These are phyloP conservation scores for Dacryopinax spathularia DNA, from an alignment of 768 basidiomycete species.

Conservation along the genomic window DNA sequence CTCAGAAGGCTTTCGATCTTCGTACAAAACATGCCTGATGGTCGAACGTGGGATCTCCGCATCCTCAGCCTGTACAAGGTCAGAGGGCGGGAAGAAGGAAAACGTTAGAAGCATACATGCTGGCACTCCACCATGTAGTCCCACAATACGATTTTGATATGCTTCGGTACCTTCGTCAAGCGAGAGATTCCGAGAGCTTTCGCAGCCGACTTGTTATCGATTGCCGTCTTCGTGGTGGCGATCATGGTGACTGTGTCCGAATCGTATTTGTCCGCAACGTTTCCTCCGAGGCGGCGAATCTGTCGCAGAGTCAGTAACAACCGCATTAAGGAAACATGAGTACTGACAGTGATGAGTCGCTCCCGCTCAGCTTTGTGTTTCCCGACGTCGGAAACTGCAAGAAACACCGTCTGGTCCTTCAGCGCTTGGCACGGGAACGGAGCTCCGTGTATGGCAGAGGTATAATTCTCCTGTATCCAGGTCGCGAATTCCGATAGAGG, in stretches of 20 bases:
- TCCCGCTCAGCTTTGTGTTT: background rate
- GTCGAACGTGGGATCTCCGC: background rate
- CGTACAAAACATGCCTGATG: background rate
- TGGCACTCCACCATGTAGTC: conserved; percentile 39
- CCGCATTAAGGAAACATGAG: background rate
- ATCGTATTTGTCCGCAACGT: conserved; percentile 45
- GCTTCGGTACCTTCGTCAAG: conserved; percentile 44
- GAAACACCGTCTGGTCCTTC: background rate
- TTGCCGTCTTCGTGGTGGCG: conserved; percentile 34
- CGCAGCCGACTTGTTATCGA: conserved; percentile 18
- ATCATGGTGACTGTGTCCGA: conserved; percentile 48
- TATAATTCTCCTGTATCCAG: background rate
- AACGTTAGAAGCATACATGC: conserved; percentile 19
- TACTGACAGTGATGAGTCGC: background rate
- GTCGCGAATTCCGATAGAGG: background rate
- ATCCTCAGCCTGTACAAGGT: background rate
- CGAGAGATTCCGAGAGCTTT: conserved; percentile 35
- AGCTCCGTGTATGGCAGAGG: background rate
- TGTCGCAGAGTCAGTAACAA: conserved; percentile 17
- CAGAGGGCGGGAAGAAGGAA: conserved; percentile 13
- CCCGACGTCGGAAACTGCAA: background rate
- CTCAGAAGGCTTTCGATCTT: background rate
- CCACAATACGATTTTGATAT: conserved; percentile 54
- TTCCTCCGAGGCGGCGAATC: conserved; percentile 53
- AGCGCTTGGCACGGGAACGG: background rate